These are phyloP conservation scores for Blumeriella jaapii DNA, from an alignment of 2,329 filamentous ascomycete species.

Conservation along the genomic window DNA sequence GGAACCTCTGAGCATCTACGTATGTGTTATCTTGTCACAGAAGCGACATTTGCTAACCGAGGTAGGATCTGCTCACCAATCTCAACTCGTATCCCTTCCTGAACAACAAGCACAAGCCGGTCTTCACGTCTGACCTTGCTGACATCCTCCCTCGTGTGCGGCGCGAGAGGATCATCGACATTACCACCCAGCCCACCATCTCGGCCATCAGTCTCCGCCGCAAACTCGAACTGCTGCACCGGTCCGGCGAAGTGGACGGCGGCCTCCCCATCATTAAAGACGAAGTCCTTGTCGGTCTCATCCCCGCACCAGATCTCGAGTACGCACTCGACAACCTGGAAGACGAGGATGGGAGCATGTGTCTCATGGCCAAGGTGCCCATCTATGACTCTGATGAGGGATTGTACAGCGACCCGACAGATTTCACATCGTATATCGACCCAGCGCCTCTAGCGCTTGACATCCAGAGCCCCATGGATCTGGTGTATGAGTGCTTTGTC, in stretches of 20 bases:
- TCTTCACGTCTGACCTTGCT: conserved; percentile 78
- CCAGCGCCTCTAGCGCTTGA: conserved; percentile 81
- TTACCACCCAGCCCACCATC: conserved; percentile 70
- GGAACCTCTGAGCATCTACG: conserved; percentile 88
- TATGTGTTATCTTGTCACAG: conserved; percentile 31
- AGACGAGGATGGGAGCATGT: conserved; percentile 62
- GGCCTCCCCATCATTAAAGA: conserved; percentile 78
- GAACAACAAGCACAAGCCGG: conserved; percentile 88
- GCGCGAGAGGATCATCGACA: conserved; percentile 74
- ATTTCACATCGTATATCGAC: conserved; percentile 88
- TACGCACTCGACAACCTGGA: conserved; percentile 78
- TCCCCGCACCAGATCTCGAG: conserved; percentile 87
- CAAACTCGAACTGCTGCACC: conserved; percentile 73
- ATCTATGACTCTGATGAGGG: conserved; percentile 49
- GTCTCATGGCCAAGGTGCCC: conserved; percentile 66
- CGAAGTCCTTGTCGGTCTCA: conserved; percentile 73
- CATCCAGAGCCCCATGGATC: conserved; percentile 78
- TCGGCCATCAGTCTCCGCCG: conserved; percentile 62
- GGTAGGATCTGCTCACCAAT: conserved; percentile 75
- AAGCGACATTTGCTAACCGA: conserved; percentile 14
- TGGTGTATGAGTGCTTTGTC: conserved; percentile 93
- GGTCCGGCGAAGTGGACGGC: conserved; percentile 81
- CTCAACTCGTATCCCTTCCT: conserved; percentile 97
- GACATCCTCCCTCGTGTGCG: conserved; percentile 74
- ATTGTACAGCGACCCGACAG: conserved; percentile 52